Percentiles rank a stretch among this genome's conserved stretches.
Conservation (phyloP, 1,139 yeast species). For the Spencermartinsiella ligniputridi region DNA sequence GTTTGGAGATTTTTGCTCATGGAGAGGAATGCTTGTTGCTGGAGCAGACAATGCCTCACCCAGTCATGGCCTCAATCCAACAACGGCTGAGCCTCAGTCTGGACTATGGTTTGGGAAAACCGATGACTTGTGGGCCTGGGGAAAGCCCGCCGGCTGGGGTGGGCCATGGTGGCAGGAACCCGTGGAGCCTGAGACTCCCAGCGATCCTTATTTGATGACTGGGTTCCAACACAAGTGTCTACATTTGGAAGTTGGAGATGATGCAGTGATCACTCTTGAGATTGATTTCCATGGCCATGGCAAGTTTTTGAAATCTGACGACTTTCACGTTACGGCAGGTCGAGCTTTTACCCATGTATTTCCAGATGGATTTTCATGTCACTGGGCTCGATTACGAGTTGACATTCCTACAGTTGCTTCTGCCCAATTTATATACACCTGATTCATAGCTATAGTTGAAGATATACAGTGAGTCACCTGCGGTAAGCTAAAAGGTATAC, state of each 20-base stretch:
- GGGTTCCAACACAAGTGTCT: conserved; percentile 3
- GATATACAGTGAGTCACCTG: not conserved
- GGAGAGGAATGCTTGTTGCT: conserved; percentile 3
- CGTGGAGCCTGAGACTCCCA: not conserved
- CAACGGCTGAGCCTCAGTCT: conserved; percentile 3
- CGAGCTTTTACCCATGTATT: not conserved
- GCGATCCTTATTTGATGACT: conserved; percentile 3
- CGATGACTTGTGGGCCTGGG: conserved; percentile 2
- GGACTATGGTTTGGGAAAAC: conserved; percentile 3
- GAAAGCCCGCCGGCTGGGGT: conserved; percentile 2
- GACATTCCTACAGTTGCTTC: not conserved
- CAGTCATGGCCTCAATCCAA: conserved; percentile 1
- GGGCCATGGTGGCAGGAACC: conserved; percentile 1
- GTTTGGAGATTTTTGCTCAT: conserved; percentile 3
- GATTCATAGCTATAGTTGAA: not conserved
- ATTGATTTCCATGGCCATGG: not conserved
- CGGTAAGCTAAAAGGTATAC: not conserved
- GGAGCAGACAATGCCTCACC: conserved; percentile 4
- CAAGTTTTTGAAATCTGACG: not conserved
- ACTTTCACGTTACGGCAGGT: too few species aligned
- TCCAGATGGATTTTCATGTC: not conserved
- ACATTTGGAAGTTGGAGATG: not conserved
- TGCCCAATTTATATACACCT: conserved; percentile 2
- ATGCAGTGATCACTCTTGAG: not conserved
- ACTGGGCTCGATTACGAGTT: not conserved